phyloP scores from a whole-genome alignment of 1,139 yeast genomes.

The Kurtzmaniella natalensis region DNA sequence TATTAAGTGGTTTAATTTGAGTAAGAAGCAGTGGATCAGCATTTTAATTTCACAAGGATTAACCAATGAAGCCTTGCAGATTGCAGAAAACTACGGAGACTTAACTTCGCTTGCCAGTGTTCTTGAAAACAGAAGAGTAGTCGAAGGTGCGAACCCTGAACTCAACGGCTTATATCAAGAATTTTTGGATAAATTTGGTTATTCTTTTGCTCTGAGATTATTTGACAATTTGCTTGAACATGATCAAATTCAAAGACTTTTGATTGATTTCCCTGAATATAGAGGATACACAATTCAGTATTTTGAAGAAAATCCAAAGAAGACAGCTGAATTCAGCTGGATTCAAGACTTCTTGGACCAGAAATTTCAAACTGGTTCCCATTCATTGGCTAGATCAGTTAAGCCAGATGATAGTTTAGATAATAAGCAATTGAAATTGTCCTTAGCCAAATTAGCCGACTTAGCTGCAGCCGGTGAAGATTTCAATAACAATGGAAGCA shows the following conservation, averaged over 20 bases:
- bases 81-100: conserved; percentile 67
- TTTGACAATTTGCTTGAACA: conserved; percentile 56
- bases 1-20: conserved; percentile 28
- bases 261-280: conserved; percentile 56
- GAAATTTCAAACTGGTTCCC: conserved; percentile 49
- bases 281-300: conserved; percentile 48
- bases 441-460: conserved; percentile 63
- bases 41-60: conserved; percentile 46
- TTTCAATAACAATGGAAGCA: not conserved
- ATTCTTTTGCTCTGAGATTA: conserved; percentile 62
- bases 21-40: conserved; percentile 48
- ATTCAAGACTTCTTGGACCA: conserved; percentile 55
- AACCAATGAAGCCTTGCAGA: conserved; percentile 50
- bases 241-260: conserved; percentile 50
- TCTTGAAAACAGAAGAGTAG: conserved; percentile 49
- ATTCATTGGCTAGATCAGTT: conserved; percentile 40
- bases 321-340: conserved; percentile 68
- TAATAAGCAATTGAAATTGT: conserved; percentile 55
- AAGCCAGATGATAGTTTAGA: conserved; percentile 38
- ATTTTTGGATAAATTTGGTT: conserved; percentile 61
- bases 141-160: conserved; percentile 15
- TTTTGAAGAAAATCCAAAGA: conserved; percentile 41
- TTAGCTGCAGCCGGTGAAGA: conserved; percentile 22
- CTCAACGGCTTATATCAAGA: conserved; percentile 28
- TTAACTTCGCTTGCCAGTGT: conserved; percentile 63